Evolutionary conservation across 129 eudicot species (phyloP).

Genomic region (Cynara cardunculus): DNA sequence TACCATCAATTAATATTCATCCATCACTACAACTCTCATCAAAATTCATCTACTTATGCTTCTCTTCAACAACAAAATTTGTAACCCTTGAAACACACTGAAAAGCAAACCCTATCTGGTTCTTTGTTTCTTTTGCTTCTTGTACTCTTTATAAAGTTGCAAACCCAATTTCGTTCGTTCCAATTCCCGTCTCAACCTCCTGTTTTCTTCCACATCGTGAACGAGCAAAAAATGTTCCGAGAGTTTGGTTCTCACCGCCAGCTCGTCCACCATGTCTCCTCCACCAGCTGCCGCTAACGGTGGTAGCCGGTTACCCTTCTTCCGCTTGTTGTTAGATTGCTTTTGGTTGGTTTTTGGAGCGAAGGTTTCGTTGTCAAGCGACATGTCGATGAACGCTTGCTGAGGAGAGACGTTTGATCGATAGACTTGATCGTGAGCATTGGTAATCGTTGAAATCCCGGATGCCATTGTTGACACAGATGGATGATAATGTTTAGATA

Average conservation of each 20-base stretch:
- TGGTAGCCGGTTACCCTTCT: slow-evolving; percentile 23
- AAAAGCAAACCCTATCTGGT: slow-evolving; percentile 1
- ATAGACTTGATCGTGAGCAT: slow-evolving; percentile 35
- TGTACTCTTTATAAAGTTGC: slow-evolving; percentile 48
- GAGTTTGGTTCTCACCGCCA: slow-evolving; percentile 51
- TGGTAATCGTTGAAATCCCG: slow-evolving; percentile 36
- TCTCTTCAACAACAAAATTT: neutral
- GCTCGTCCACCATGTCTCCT: slow-evolving; percentile 42
- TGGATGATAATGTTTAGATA: slow-evolving; percentile 66
- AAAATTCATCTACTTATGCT: neutral
- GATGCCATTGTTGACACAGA: slow-evolving; percentile 53
- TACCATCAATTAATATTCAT: neutral
- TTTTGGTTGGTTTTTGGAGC: slow-evolving; percentile 22
- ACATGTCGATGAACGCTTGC: slow-evolving; percentile 63
- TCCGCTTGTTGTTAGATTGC: slow-evolving; percentile 45
- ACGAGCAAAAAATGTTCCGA: slow-evolving; percentile 59
- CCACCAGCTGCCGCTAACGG: slow-evolving; percentile 12
- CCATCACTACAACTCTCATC: neutral
- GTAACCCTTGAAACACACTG: neutral
- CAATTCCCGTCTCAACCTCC: slow-evolving; percentile 61
- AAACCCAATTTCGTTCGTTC: slow-evolving; percentile 40
- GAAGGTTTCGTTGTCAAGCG: slow-evolving; percentile 53
- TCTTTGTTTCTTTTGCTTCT: slow-evolving; percentile 60
- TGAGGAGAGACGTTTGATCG: slow-evolving; percentile 56
- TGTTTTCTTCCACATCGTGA: slow-evolving; percentile 60